Percentiles rank a stretch among this genome's conserved stretches.
Conservation (phyloP, 192 early-diverging fungal species). For the Coemansia biformis region DNA sequence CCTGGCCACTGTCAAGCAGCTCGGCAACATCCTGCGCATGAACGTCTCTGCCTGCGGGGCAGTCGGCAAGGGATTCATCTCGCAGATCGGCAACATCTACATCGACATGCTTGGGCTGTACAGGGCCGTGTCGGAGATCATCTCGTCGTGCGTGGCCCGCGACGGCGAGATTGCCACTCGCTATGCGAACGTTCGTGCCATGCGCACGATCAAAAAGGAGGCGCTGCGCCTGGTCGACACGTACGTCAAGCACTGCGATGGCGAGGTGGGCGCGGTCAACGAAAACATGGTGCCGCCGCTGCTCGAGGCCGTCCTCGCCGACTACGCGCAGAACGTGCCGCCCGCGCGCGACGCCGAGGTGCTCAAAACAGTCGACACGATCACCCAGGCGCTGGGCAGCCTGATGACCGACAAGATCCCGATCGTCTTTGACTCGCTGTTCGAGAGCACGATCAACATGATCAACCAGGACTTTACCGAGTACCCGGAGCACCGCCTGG, state of each 20-base stretch:
- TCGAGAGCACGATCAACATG: slow-evolving; percentile 97
- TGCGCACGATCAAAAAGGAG: slow-evolving; percentile 97
- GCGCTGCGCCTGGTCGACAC: slow-evolving; percentile 87
- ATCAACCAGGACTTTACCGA: slow-evolving; percentile 99
- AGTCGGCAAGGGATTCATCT: slow-evolving; percentile 80
- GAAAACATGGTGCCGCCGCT: slow-evolving; percentile 86
- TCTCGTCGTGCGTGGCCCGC: slow-evolving; percentile 70
- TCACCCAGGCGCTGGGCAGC: slow-evolving; percentile 70
- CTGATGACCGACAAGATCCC: slow-evolving; percentile 80
- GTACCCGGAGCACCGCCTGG: slow-evolving; percentile 93
- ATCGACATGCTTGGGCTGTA: slow-evolving; percentile 89
- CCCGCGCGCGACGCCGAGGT: slow-evolving; percentile 94
- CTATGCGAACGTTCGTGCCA: slow-evolving; percentile 81
- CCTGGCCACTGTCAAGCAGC: slow-evolving; percentile 75
- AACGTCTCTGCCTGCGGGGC: slow-evolving; percentile 90
- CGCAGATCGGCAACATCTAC: slow-evolving; percentile 87
- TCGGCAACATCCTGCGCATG: slow-evolving; percentile 91
- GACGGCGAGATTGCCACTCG: slow-evolving; percentile 86
- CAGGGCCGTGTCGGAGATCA: slow-evolving; percentile 76
- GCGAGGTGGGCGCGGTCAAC: slow-evolving; percentile 75
- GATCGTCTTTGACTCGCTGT: slow-evolving; percentile 85
- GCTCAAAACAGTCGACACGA: slow-evolving; percentile 83
- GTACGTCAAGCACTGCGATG: slow-evolving; percentile 78
- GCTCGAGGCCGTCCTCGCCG: slow-evolving; percentile 81
- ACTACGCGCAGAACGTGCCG: slow-evolving; percentile 84